phyloP scores from a whole-genome alignment of 169 alveolate species.

The Plasmodium coatneyi region DNA sequence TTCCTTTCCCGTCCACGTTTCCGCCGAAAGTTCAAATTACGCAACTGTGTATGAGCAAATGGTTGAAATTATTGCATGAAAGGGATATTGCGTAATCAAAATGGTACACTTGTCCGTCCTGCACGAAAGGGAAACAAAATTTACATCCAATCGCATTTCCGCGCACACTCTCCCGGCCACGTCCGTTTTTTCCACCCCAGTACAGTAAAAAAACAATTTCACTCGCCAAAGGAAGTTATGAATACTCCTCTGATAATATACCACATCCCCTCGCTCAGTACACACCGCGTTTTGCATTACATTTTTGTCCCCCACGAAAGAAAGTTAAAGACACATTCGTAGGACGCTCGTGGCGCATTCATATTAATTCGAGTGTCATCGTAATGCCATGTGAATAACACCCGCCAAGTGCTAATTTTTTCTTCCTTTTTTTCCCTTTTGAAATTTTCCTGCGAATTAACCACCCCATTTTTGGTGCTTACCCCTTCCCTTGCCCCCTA shows the following conservation, averaged over 20 bases:
- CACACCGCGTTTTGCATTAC: background rate
- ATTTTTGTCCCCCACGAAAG: background rate
- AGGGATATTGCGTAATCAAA: background rate
- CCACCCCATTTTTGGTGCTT: background rate
- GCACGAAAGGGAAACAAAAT: background rate
- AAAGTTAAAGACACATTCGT: background rate
- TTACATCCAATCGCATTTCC: background rate
- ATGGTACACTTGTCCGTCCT: slow-evolving; percentile 15
- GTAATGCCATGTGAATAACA: background rate
- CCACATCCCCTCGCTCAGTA: background rate
- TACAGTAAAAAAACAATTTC: background rate
- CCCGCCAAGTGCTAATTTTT: background rate
- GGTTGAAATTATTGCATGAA: background rate
- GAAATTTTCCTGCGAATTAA: slow-evolving; percentile 25
- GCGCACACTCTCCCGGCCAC: background rate
- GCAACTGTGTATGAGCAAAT: background rate
- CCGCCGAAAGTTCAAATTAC: background rate
- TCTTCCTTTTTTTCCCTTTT: slow-evolving; percentile 28
- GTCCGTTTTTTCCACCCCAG: background rate
- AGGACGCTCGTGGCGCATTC: background rate
- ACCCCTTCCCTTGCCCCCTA: background rate
- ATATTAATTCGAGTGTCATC: background rate
- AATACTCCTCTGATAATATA: background rate
- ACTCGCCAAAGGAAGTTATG: background rate
- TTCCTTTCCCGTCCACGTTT: background rate